Conservation (phyloP, 352 stramenopile species). For the Phytophthora lateralis region DNA sequence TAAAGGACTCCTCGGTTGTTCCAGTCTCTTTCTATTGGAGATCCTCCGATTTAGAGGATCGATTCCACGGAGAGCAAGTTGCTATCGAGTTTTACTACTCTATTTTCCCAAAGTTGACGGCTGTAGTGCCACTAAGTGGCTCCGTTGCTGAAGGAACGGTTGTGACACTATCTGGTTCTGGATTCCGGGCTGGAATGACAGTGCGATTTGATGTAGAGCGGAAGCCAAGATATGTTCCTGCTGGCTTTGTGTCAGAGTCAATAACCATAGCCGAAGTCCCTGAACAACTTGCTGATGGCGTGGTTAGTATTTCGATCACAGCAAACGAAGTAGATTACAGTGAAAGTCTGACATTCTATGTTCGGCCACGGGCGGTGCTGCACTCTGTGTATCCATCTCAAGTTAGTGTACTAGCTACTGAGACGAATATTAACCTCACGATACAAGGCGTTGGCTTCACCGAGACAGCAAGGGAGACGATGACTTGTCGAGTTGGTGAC, state of each 20-base stretch:
- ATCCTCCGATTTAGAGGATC: slow-evolving; percentile 19
- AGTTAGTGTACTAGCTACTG: slow-evolving; percentile 4
- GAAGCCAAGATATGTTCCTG: slow-evolving; percentile 9
- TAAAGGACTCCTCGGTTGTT: slow-evolving; percentile 5
- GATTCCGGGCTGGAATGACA: slow-evolving; percentile 29
- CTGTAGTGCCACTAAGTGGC: slow-evolving; percentile 23
- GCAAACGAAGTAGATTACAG: slow-evolving; percentile 41
- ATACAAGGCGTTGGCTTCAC: slow-evolving; percentile 40
- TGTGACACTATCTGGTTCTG: slow-evolving; percentile 31
- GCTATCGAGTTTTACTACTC: slow-evolving; percentile 36
- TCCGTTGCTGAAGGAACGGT: slow-evolving; percentile 31
- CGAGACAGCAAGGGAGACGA: slow-evolving; percentile 25
- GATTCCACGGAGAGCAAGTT: slow-evolving; percentile 13
- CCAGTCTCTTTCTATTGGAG: slow-evolving; percentile 40
- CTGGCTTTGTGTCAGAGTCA: slow-evolving; percentile 27
- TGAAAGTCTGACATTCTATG: slow-evolving; percentile 40
- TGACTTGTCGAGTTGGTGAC: slow-evolving; percentile 41
- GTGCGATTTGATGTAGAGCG: slow-evolving; percentile 31
- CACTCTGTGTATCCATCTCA: slow-evolving; percentile 36
- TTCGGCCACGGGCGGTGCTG: slow-evolving; percentile 23
- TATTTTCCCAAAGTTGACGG: slow-evolving; percentile 19
- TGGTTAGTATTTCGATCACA: slow-evolving; percentile 36
- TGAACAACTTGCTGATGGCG: slow-evolving; percentile 10
- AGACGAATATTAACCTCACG: slow-evolving; percentile 10
- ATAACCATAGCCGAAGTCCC: slow-evolving; percentile 27